A percentile compares a stretch with the other conserved stretches of the same genome.
These are phyloP conservation scores for Fomitopsis betulina DNA, from an alignment of 1,284 basidiomycete genomes.

Conservation along the genomic window DNA sequence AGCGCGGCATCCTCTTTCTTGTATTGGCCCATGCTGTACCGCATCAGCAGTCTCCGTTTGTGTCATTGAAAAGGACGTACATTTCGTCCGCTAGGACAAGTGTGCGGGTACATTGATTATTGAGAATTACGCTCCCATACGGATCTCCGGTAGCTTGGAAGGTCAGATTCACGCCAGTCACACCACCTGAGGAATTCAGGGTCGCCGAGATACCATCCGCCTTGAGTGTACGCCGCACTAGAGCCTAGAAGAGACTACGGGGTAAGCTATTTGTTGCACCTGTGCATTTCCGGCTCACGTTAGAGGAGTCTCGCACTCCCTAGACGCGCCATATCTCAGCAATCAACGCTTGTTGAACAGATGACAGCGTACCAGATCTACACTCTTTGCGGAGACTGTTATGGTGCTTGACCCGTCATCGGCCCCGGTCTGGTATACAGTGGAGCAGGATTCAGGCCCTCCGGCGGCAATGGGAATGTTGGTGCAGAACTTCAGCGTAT, in stretches of 20 bases:
- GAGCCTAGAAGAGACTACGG: neutral
- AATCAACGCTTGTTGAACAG: neutral
- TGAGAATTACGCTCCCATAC: constrained; percentile 24
- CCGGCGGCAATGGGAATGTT: constrained; percentile 32
- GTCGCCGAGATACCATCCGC: constrained; percentile 1
- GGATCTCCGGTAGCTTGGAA: constrained; percentile 12
- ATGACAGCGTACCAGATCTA: neutral
- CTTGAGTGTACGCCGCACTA: neutral
- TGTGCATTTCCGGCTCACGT: neutral
- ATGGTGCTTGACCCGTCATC: neutral
- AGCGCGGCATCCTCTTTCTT: constrained; percentile 48
- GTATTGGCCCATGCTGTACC: constrained; percentile 38
- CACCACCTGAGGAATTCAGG: constrained; percentile 7
- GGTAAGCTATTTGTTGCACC: neutral
- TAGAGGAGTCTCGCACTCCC: neutral
- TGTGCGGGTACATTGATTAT: constrained; percentile 35
- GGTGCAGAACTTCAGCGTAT: constrained; percentile 40
- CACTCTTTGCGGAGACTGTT: neutral
- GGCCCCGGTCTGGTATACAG: constrained; percentile 7
- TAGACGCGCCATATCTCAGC: neutral
- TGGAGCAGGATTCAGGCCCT: constrained; percentile 11
- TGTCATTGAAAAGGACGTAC: constrained; percentile 23
- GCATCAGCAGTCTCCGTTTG: neutral
- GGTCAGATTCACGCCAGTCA: constrained; percentile 18
- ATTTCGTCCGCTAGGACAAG: constrained; percentile 40